Evolutionary conservation across 345 rosid species (phyloP), one percentile per base, ranked within the genome.

Genomic region (Euphorbia peplus): DNA sequence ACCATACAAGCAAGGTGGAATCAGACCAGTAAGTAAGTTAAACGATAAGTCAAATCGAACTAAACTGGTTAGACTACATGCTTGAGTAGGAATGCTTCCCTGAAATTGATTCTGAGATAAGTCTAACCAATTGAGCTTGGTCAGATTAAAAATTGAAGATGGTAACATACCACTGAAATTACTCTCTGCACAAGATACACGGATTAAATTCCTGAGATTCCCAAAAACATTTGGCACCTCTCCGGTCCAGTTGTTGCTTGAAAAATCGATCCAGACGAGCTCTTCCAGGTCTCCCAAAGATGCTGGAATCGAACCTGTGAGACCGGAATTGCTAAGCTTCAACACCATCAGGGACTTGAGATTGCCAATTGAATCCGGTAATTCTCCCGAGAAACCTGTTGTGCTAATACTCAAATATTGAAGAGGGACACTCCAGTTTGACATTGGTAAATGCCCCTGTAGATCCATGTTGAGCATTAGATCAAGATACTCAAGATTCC

Each of bases 1-100:
- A 54, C 69, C 51, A 15, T 60, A 78, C 66, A 73, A 48, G n/a
- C 71, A 69, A 53, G 75, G 16, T 18, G 81, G 78, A 8, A 78
- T 66, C 18, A 19, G 58, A 30, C 71, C 81, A 47, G 8, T 37
- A 12, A 78, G 44, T 0, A 13, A 39, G 42, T 75, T 75, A 50
- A n/a, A 16, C 0, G 30, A 19, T 3, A 75, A 19, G 70, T 51
- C 16, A 4, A 74, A 18, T 1, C 22, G 15, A 6, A 18, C 42
- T 44, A 63, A 64, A n/a, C 9, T 64, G 3, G 58, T 4, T 30
- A 74, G 56, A 6, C 28, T 4, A 24, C 37, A 57, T 50, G 41
- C 41, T 19, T 62, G 51, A 12, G 22, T 18, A 13, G 72, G 64
- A 39, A 74, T 15, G 15, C 29, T 16, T 67, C 68, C 77, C 15